Evolutionary conservation across 2,329 filamentous ascomycete species (phyloP).

Genomic region (Fusarium azukiicola): DNA sequence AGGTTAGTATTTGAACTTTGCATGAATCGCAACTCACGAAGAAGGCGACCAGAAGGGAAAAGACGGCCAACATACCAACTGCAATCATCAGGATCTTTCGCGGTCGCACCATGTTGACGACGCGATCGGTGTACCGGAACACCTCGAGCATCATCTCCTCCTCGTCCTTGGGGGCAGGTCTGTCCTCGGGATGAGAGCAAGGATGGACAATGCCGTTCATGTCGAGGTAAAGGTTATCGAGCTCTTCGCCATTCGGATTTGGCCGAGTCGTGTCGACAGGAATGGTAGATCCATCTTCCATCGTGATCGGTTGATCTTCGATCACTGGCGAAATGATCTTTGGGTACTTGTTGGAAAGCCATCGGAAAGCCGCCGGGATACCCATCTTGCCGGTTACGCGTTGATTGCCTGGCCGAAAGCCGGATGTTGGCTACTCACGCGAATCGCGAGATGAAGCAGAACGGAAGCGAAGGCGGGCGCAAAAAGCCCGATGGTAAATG

Average conservation of each 20-base stretch:
- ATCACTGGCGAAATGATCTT: slow-evolving; percentile 97
- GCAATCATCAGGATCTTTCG: slow-evolving; percentile 98
- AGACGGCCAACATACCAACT: slow-evolving; percentile 82
- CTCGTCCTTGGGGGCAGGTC: slow-evolving; percentile 93
- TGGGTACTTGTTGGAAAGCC: slow-evolving; percentile 97
- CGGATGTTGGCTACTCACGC: slow-evolving; percentile 33
- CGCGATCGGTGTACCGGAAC: slow-evolving; percentile 99
- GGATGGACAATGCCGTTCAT: slow-evolving; percentile 99
- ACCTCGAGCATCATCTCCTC: slow-evolving; percentile 99
- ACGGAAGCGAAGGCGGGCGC: slow-evolving; percentile 21
- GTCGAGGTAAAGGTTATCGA: slow-evolving; percentile 98
- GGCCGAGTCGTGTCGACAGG: slow-evolving; percentile 91
- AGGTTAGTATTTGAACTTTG: slow-evolving; percentile 53
- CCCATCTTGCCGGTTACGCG: slow-evolving; percentile 81
- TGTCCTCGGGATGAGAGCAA: slow-evolving; percentile 98
- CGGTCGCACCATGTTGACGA: slow-evolving; percentile 99
- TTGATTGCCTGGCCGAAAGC: slow-evolving; percentile 19
- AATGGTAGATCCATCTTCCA: slow-evolving; percentile 90
- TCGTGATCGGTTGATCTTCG: slow-evolving; percentile 89
- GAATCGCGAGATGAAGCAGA: slow-evolving; percentile 12
- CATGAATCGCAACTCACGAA: too few species aligned
- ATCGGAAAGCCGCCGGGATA: slow-evolving; percentile 97
- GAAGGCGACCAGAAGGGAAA: not conserved
- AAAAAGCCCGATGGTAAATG: slow-evolving; percentile 16
- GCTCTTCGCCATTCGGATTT: slow-evolving; percentile 98